phyloP scores from a whole-genome alignment of 139 green algal genomes.

The Micractinium conductrix region DNA sequence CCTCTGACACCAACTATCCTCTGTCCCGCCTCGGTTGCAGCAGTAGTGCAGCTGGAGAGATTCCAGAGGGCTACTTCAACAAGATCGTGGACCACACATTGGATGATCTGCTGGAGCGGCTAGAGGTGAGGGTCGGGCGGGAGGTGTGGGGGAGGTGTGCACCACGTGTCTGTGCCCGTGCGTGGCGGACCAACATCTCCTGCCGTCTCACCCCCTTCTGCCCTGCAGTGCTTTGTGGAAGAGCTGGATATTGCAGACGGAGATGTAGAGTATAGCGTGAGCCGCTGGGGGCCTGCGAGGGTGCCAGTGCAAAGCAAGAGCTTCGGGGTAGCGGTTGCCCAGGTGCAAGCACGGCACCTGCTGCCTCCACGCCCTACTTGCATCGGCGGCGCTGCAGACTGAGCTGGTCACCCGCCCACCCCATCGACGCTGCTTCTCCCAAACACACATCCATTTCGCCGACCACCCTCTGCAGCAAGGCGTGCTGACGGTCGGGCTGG shows the following conservation, averaged over 20 bases:
- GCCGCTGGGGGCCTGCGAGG: neutral
- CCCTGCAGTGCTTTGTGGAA: constrained; percentile 16
- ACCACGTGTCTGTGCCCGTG: neutral
- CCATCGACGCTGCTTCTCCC: too few species aligned
- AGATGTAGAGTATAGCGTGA: constrained; percentile 79
- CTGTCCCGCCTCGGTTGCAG: neutral
- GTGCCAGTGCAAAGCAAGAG: neutral
- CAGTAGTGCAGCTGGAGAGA: neutral
- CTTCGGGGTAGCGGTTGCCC: neutral
- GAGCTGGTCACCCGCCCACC: neutral
- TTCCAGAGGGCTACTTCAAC: constrained; percentile 66
- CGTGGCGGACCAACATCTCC: neutral
- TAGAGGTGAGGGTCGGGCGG: constrained; percentile 57
- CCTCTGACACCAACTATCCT: too few species aligned
- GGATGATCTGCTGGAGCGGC: constrained; percentile 63
- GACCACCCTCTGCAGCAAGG: constrained; percentile 71
- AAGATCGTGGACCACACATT: constrained; percentile 60
- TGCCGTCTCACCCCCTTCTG: neutral
- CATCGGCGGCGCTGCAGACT: neutral
- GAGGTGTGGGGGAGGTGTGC: neutral
- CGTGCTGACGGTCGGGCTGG: constrained; percentile 85
- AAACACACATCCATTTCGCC: neutral
- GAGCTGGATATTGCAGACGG: constrained; percentile 46
- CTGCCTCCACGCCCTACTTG: neutral
- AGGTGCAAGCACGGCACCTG: neutral